Evolutionary conservation across 2,329 filamentous ascomycete species (phyloP), one percentile per base, ranked within the genome.

Genomic region (Colletotrichum camelliae): DNA sequence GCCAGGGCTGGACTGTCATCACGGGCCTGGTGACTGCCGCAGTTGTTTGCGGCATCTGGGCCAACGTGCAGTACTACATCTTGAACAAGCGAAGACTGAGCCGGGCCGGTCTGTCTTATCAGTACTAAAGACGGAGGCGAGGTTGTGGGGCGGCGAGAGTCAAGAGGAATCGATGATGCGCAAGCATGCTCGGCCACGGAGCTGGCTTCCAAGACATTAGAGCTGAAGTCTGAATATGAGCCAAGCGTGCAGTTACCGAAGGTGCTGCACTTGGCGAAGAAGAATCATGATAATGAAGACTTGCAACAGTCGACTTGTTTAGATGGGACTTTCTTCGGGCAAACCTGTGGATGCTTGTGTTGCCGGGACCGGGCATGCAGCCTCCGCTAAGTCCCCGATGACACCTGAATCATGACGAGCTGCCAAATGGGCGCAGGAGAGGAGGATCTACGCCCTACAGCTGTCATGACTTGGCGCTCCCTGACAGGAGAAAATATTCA

Each of bases 1-100:
- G 77, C 4, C 79, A 77, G 5, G 82, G 81, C 4, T 83, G 80
- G 78, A 80, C 81, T 4, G 78, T 78, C 2, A 81, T 82, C 29
- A 60, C 81, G 8, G 79, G 72, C 4, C 73, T 83, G 1, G 62
- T 65, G 2, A 71, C 75, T 13, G 67, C 62, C 5, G 67, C 75
- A 6, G 48, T 67, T 21, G 65, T 58, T 13, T 61, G 70, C 33
- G 65, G 74, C 16, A 75, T 77, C 24, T 69, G 72, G 62, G 75
- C 77, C 61, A 77, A 75, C 31, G 35, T 73, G 6, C 75, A 75
- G 75, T 77, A 77, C 31, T 75, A 72, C 37, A 64, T 77, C 35
- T 43, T 75, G 43, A 75, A 77, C 60, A 75, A 68, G 29, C 64
- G 73, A 15, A 72, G 33, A 27, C 68, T 75, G 24, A 62, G 33